phyloP scores from a whole-genome alignment of 441 rosid species.

The Syzygium malaccense region DNA sequence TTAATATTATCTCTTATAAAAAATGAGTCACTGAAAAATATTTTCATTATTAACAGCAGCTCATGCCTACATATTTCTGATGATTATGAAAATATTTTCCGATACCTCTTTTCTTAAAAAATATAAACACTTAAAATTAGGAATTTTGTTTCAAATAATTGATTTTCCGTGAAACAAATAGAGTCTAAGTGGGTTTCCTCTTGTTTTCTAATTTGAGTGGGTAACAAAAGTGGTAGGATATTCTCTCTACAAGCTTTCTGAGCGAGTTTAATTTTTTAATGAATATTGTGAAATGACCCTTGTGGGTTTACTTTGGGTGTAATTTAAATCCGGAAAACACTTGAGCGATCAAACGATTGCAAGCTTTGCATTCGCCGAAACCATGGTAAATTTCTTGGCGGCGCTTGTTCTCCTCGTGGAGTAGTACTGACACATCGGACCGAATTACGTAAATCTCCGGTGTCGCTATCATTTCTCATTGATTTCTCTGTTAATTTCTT shows the following conservation, averaged over 20 bases:
- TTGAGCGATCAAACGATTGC: fast-evolving
- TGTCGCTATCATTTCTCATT: neutral
- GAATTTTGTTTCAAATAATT: neutral
- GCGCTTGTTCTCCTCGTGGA: fast-evolving
- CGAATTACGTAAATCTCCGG: fast-evolving
- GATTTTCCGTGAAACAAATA: fast-evolving
- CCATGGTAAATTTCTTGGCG: fast-evolving
- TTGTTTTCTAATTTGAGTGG: neutral
- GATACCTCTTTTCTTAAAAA: fast-evolving
- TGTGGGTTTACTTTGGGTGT: fast-evolving
- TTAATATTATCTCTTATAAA: neutral
- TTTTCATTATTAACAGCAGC: neutral
- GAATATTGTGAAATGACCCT: neutral
- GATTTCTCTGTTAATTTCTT: neutral
- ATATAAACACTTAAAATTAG: neutral
- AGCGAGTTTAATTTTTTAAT: neutral
- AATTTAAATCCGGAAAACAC: neutral
- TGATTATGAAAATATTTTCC: neutral
- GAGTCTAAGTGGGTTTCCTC: neutral
- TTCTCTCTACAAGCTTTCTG: neutral
- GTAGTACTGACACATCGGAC: fast-evolving
- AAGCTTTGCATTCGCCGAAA: neutral
- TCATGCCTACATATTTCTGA: fast-evolving
- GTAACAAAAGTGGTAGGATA: neutral
- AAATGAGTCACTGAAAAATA: neutral